Evolutionary conservation across 768 basidiomycete genomes (phyloP), one percentile per base, ranked within the genome.

Genomic region (Boletus pseudopeckii): DNA sequence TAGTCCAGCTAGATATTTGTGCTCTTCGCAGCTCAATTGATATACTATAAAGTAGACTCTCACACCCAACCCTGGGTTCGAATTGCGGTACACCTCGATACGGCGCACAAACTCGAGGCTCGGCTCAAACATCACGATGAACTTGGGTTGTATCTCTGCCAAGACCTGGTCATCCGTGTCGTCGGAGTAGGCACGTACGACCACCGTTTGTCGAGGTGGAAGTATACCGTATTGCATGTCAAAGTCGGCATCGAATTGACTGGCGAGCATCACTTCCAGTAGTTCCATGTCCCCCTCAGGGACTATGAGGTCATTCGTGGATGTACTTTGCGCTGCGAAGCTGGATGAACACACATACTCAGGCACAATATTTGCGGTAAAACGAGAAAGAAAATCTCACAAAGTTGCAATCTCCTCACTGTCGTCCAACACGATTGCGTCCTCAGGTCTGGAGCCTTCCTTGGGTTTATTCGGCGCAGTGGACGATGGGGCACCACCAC

Each of bases 1-100:
- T 30, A 98, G 80, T 3, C 85, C 88, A 28, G 90, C 87, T 30
- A 99, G 80, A 69, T 97, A 99, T 68, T 90, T 90, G 70, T 96
- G 93, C 62, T 99, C 97, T 69, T 99, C 97, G 58, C 88, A 89
- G 45, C 92, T 95, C 62, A 90, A 83, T 52, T 84, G 80, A 70
- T 98, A 98, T n/a, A 92, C 75, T 88, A 97, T 88, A 67, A 98
- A 94, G 71, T 98, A 98, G 2, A 98, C 88, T 14, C 95, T 78
- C 0, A 98, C 84, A 0, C 80, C 86, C 7, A 96, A 71, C 0
- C 91, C 91, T 0, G 92, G 87, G 71, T 87, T 85, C 4, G 88
- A 83, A 52, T 85, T 88, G 61, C 89, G 84, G 68, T 96, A 98
- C 49, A 92, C 95, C 79, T 99, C 95, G 24, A 99, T 78, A 1